Conservation (phyloP, 75 land plant species). For the Ceratopteris richardii region DNA sequence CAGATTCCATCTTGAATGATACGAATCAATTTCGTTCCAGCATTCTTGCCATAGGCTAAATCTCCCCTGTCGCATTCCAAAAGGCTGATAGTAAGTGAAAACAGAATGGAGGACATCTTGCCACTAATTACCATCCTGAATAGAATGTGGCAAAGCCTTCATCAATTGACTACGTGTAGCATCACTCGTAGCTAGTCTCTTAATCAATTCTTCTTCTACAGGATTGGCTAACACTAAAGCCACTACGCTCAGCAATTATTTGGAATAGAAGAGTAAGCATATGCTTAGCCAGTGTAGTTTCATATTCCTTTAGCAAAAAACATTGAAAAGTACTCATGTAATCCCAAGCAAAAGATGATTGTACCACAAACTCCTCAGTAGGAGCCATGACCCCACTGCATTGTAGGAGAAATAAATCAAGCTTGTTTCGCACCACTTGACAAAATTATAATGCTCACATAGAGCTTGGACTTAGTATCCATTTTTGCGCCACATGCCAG, state of each 20-base stretch:
- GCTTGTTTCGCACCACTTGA: conserved; percentile 74
- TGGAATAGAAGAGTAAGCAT: conserved; percentile 76
- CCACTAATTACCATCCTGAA: conserved; percentile 58
- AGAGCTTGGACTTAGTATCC: conserved; percentile 56
- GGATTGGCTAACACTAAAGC: conserved; percentile 48
- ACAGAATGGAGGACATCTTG: conserved; percentile 56
- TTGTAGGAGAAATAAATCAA: conserved; percentile 81
- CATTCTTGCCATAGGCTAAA: conserved; percentile 55
- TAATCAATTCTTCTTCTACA: conserved; percentile 71
- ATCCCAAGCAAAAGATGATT: conserved; percentile 68
- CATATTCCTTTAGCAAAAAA: conserved; percentile 72
- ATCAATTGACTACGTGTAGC: conserved; percentile 86
- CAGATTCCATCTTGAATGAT: conserved; percentile 85
- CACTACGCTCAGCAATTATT: conserved; percentile 78
- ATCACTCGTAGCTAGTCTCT: conserved; percentile 69
- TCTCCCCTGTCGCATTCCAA: conserved; percentile 94
- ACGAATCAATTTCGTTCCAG: conserved; percentile 90
- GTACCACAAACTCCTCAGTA: conserved; percentile 61
- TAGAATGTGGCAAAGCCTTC: conserved; percentile 74
- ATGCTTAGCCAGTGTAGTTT: conserved; percentile 63
- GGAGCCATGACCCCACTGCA: conserved; percentile 96
- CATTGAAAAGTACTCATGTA: conserved; percentile 60
- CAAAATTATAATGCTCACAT: conserved; percentile 60
- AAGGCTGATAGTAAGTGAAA: conserved; percentile 71
- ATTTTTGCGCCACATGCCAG: conserved; percentile 96